Evolutionary conservation across 2,329 filamentous ascomycete genomes (phyloP).

Genomic region (Colletotrichum higginsianum): DNA sequence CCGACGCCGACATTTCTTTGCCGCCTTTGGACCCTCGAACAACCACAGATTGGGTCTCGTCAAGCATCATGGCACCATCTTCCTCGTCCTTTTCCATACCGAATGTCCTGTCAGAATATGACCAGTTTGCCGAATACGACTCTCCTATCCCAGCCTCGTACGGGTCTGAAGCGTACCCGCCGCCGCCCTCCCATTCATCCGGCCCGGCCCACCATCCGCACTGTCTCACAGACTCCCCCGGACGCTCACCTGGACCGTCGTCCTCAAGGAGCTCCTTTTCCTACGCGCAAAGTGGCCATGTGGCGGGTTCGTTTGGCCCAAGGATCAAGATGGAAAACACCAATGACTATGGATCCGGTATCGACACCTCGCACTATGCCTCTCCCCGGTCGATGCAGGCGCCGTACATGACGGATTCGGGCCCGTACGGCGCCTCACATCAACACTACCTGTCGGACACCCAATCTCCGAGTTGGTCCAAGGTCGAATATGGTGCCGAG

Average conservation of each 20-base stretch:
- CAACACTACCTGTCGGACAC: slow-evolving; percentile 34
- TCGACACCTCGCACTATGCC: slow-evolving; percentile 58
- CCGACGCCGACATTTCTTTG: slow-evolving; percentile 55
- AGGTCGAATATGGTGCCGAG: slow-evolving; percentile 53
- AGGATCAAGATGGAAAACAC: slow-evolving; percentile 58
- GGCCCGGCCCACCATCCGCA: slow-evolving; percentile 42
- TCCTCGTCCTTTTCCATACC: slow-evolving; percentile 59
- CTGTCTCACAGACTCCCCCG: slow-evolving; percentile 22
- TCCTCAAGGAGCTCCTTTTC: slow-evolving; percentile 29
- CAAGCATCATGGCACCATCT: slow-evolving; percentile 56
- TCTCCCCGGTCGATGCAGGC: slow-evolving; percentile 57
- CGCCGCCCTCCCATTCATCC: slow-evolving; percentile 52
- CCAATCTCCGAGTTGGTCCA: slow-evolving; percentile 54
- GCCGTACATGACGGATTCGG: slow-evolving; percentile 46
- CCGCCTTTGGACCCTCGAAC: slow-evolving; percentile 58
- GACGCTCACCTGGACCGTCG: slow-evolving; percentile 23
- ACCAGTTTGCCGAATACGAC: slow-evolving; percentile 65
- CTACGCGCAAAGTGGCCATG: slow-evolving; percentile 9
- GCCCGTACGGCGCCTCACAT: slow-evolving; percentile 23
- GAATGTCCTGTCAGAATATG: slow-evolving; percentile 66
- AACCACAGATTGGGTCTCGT: slow-evolving; percentile 60
- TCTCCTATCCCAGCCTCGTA: slow-evolving; percentile 59
- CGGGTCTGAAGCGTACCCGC: slow-evolving; percentile 62
- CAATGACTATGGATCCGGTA: slow-evolving; percentile 53
- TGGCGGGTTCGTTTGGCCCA: slow-evolving; percentile 47